Conservation (phyloP, 1,284 basidiomycete species). For the Cutaneotrichosporon dermatis region DNA sequence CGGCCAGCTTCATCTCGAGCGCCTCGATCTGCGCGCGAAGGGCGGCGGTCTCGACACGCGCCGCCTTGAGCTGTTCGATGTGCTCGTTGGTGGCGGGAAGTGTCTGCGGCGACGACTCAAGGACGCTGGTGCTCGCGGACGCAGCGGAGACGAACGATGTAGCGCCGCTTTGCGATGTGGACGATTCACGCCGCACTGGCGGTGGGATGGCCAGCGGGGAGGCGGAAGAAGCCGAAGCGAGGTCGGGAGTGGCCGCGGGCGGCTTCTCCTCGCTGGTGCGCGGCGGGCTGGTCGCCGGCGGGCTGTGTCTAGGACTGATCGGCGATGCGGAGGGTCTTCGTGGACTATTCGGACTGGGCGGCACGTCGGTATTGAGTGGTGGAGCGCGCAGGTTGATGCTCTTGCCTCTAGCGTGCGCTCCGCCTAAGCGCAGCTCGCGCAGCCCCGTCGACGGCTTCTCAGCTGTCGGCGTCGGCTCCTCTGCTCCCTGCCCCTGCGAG, state of each 20-base stretch:
- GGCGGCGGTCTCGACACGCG: conserved; percentile 5
- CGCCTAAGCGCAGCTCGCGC: conserved; percentile 4
- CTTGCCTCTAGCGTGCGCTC: background rate
- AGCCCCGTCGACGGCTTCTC: conserved; percentile 6
- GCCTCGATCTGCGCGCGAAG: conserved; percentile 61
- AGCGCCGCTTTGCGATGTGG: background rate
- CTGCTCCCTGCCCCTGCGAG: background rate
- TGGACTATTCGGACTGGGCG: background rate
- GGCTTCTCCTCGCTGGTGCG: background rate
- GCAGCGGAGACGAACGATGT: background rate
- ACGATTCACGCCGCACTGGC: background rate
- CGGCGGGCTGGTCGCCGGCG: background rate
- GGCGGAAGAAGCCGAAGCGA: background rate
- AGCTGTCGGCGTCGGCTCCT: background rate
- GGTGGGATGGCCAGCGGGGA: background rate
- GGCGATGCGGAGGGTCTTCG: background rate
- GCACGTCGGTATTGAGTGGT: background rate
- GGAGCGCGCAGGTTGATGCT: background rate
- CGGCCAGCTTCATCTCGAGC: conserved; percentile 61
- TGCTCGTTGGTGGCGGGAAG: conserved; percentile 3
- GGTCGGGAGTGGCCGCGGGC: background rate
- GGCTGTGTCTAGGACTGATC: background rate
- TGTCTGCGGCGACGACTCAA: conserved; percentile 10
- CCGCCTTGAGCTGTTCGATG: conserved; percentile 1
- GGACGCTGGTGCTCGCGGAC: conserved; percentile 2